These are phyloP conservation scores for Solanum hybrid DNA, from an alignment of 305 asterid species.

Conservation along the genomic window DNA sequence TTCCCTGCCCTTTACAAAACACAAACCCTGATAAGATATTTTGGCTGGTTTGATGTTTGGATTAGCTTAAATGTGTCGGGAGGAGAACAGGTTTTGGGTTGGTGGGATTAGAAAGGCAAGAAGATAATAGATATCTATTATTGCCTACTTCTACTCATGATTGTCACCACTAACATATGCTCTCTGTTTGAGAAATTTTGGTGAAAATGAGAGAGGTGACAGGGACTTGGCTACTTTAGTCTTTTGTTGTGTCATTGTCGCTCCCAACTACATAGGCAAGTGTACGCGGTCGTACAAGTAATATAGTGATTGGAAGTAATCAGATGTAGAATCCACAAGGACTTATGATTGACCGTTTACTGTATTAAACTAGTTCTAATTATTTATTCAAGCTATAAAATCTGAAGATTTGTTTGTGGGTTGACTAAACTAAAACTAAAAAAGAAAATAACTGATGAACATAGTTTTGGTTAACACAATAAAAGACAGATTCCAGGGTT, in stretches of 20 bases:
- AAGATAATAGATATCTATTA: neutral
- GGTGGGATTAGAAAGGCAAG: neutral
- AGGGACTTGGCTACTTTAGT: neutral
- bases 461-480: neutral
- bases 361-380: neutral
- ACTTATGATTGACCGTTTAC: neutral
- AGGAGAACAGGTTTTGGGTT: neutral
- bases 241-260: neutral
- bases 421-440: neutral
- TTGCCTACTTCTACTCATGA: neutral
- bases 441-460: neutral
- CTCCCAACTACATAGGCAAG: neutral
- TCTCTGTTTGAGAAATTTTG: neutral
- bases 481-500: neutral
- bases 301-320: neutral
- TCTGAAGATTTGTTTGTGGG: neutral
- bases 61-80: neutral
- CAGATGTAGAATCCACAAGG: neutral
- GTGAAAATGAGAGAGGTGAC: neutral
- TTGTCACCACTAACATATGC: neutral
- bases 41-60: neutral
- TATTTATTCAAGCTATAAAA: neutral
- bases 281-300: neutral
- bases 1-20: neutral
- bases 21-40: neutral